These are phyloP conservation scores for Fragilariopsis cylindrus DNA, from an alignment of 108 stramenopile species.

Conservation along the genomic window DNA sequence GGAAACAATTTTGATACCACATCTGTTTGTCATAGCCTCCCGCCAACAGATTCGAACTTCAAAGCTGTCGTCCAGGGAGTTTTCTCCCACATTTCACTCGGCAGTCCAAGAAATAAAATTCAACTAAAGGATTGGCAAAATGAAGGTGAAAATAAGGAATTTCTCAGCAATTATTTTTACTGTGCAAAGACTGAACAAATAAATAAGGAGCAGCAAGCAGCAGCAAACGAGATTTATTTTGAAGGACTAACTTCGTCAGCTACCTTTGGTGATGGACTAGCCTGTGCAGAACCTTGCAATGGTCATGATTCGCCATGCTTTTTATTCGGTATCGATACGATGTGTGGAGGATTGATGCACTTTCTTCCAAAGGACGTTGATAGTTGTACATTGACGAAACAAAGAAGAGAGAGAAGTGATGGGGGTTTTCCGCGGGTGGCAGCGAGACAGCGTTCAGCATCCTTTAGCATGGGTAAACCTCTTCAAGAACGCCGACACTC, in stretches of 20 bases:
- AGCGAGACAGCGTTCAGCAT: background rate
- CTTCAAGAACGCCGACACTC: background rate
- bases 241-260: background rate
- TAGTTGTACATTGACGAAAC: background rate
- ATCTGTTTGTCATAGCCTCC: constrained; percentile 23
- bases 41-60: constrained; percentile 19
- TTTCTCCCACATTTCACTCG: constrained; percentile 21
- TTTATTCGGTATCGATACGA: constrained; percentile 22
- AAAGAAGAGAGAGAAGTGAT: no score
- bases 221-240: background rate
- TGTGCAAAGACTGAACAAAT: background rate
- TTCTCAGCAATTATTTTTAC: constrained; percentile 38
- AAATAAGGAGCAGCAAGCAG: background rate
- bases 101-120: background rate
- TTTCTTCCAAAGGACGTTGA: constrained; percentile 9
- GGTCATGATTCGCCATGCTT: constrained; percentile 18
- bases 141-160: constrained; percentile 29
- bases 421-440: background rate
- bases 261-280: background rate
- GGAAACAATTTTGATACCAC: background rate
- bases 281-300: constrained; percentile 19
- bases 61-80: constrained; percentile 27
- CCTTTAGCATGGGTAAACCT: background rate
- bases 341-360: constrained; percentile 14
- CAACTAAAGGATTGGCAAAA: constrained; percentile 6